These are phyloP conservation scores for Rhynchospora pubera DNA, from an alignment of 176 grass and related monocot genomes.

Conservation along the genomic window DNA sequence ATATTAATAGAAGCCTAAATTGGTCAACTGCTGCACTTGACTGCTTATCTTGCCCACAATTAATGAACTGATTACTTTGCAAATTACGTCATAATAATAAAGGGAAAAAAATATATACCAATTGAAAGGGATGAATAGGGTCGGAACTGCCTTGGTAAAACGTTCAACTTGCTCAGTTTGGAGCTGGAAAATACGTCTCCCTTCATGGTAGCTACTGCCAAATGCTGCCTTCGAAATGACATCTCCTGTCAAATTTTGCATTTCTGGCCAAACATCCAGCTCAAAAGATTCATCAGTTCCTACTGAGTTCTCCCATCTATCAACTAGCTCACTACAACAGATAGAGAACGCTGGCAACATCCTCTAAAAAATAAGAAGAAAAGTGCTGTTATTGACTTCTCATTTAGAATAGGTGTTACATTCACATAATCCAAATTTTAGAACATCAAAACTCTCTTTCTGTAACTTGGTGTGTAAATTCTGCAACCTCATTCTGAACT, in stretches of 20 bases:
- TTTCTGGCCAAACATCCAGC: slow-evolving; percentile 36
- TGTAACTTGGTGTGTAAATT: neutral
- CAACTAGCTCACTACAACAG: slow-evolving; percentile 41
- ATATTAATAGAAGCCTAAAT: neutral
- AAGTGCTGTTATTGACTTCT: neutral
- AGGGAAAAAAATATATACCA: slow-evolving; percentile 15
- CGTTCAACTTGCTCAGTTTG: slow-evolving; percentile 28
- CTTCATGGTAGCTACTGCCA: slow-evolving; percentile 56
- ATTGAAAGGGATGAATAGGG: slow-evolving; percentile 37
- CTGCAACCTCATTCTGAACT: neutral
- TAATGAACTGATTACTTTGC: neutral
- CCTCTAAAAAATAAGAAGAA: slow-evolving; percentile 15
- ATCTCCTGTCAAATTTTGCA: slow-evolving; percentile 53
- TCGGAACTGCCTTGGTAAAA: slow-evolving; percentile 12
- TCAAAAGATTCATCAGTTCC: slow-evolving; percentile 24
- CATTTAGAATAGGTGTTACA: neutral
- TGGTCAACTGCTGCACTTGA: neutral
- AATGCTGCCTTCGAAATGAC: slow-evolving; percentile 66
- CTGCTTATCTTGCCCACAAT: neutral
- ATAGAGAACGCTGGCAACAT: slow-evolving; percentile 55
- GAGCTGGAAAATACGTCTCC: slow-evolving; percentile 51
- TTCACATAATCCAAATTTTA: neutral
- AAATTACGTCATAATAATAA: neutral
- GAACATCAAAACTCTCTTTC: neutral
- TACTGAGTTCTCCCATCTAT: slow-evolving; percentile 35